Evolutionary conservation across 2,329 filamentous ascomycete species (phyloP).

Genomic region (Apiospora sp.): DNA sequence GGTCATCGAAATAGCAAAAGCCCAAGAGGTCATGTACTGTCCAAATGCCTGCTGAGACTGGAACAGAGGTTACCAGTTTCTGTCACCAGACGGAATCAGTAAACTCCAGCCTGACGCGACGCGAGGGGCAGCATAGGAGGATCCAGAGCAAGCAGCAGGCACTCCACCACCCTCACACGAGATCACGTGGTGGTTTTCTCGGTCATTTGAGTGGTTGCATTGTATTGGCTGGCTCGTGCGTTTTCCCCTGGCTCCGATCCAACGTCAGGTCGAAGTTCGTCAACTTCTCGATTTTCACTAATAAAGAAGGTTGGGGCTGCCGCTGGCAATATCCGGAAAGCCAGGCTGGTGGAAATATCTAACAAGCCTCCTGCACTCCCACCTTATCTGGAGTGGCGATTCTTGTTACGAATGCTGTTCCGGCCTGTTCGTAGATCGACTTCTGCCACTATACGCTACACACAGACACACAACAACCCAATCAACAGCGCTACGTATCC

Average conservation of each 20-base stretch:
- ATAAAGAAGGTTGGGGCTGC: conserved; percentile 5
- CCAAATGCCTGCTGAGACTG: neutral
- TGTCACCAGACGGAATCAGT: neutral
- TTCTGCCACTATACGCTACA: neutral
- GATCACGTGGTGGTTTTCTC: neutral
- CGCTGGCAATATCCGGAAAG: conserved; percentile 9
- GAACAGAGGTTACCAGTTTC: neutral
- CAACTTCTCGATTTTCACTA: neutral
- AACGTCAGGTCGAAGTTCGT: conserved; percentile 13
- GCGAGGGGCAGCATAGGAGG: neutral
- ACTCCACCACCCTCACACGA: neutral
- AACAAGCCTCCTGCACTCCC: neutral
- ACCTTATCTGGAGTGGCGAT: neutral
- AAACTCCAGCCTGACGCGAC: neutral
- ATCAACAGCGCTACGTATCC: neutral
- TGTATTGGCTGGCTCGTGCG: conserved; percentile 17
- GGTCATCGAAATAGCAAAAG: neutral
- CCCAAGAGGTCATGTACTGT: neutral
- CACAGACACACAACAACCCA: neutral
- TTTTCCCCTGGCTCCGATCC: conserved; percentile 18
- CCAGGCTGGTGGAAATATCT: neutral
- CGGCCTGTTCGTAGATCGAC: neutral
- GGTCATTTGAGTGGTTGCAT: conserved; percentile 12
- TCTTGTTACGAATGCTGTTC: neutral
- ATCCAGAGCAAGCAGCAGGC: neutral